These are phyloP conservation scores for Draba incana DNA, from an alignment of 345 rosid species.

Conservation along the genomic window DNA sequence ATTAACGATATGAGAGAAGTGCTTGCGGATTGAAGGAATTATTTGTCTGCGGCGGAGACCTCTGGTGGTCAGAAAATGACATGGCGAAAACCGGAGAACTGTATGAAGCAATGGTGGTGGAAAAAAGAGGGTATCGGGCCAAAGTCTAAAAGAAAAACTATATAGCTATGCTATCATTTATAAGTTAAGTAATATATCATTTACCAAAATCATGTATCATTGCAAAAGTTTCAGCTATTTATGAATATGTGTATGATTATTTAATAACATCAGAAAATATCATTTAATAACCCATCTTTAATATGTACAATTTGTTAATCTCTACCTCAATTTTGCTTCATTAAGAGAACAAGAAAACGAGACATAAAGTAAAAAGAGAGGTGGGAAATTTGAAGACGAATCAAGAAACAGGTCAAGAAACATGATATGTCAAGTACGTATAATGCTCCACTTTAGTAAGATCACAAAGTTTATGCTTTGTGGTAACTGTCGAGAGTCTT, in stretches of 20 bases:
- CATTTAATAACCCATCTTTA: not conserved
- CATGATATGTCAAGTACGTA: too few relatives aligned
- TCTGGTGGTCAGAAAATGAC: not conserved
- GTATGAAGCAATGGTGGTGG: slow-evolving; percentile 24
- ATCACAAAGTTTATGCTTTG: too few relatives aligned
- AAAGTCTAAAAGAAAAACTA: not conserved
- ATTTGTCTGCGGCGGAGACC: slow-evolving; percentile 12
- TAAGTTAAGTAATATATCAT: not conserved
- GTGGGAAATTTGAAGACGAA: too few relatives aligned
- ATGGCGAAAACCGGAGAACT: slow-evolving; percentile 19
- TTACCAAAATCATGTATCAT: not conserved
- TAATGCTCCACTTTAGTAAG: too few relatives aligned
- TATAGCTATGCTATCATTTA: too few relatives aligned
- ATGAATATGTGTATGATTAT: not conserved
- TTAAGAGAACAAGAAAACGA: too few relatives aligned
- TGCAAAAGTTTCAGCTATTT: not conserved
- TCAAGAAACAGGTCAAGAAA: too few relatives aligned
- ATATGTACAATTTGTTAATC: too few relatives aligned
- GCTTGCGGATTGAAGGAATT: slow-evolving; percentile 63
- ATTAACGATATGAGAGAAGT: slow-evolving; percentile 54
- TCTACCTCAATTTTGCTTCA: too few relatives aligned
- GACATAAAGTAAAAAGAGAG: too few relatives aligned
- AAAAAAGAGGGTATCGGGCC: not conserved
- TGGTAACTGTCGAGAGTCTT: too few relatives aligned
- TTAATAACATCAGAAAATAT: not conserved